Percentiles rank a stretch among this genome's conserved stretches.
phyloP scores from a whole-genome alignment of 805 yeast genomes.

The Lipomyces yamanashiensis region DNA sequence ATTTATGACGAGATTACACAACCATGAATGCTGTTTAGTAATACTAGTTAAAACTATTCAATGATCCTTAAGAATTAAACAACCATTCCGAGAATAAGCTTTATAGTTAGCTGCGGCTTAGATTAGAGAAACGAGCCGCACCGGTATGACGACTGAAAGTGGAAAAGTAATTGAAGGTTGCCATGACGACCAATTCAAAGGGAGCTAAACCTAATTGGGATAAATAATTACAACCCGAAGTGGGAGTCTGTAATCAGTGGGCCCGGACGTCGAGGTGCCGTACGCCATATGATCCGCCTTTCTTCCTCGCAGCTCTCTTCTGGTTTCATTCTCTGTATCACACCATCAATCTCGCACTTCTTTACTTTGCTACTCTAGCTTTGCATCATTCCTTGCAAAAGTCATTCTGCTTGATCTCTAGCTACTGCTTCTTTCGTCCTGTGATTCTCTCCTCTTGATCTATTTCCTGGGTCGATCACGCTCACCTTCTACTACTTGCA shows the following conservation, averaged over 20 bases:
- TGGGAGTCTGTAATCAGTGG: slow-evolving; percentile 4
- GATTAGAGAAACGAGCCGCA: slow-evolving; percentile 4
- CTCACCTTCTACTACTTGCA: not conserved
- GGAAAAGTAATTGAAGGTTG: slow-evolving; percentile 5
- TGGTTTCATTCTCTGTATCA: not conserved
- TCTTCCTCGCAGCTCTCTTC: not conserved
- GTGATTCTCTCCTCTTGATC: not conserved
- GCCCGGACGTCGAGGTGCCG: not conserved
- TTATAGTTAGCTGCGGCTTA: not conserved
- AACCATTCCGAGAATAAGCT: not conserved
- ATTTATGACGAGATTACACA: slow-evolving; percentile 25
- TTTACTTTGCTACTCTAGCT: not conserved
- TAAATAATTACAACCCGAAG: slow-evolving; percentile 9
- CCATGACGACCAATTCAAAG: not conserved
- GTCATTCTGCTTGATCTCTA: no score
- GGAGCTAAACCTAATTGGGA: not conserved
- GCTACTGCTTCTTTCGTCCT: no score
- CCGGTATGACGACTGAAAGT: not conserved
- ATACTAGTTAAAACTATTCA: not conserved
- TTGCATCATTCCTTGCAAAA: not conserved
- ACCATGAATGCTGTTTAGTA: not conserved
- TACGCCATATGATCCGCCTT: not conserved
- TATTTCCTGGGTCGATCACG: not conserved
- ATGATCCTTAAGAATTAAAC: not conserved
- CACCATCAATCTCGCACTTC: not conserved